Percentiles rank a stretch among this genome's conserved stretches.
These are phyloP conservation scores for Chaetoscypha palmicola DNA, from an alignment of 2,329 filamentous ascomycete species.

Conservation along the genomic window DNA sequence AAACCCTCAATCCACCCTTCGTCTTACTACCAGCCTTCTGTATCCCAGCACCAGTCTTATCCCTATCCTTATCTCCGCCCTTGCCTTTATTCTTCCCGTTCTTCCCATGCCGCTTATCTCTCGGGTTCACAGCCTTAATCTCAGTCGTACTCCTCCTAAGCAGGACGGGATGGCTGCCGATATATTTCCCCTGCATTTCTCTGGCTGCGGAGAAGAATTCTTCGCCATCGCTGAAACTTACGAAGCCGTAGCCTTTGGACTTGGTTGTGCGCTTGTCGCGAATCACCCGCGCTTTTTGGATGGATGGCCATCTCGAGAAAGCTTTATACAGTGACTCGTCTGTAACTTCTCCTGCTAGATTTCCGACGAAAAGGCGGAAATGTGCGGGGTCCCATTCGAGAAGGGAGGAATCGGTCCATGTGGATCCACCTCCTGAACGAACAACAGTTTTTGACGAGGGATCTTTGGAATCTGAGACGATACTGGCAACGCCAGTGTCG, in stretches of 20 bases:
- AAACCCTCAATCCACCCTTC: constrained; percentile 55
- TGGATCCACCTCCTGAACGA: constrained; percentile 82
- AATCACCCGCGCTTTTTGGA: constrained; percentile 88
- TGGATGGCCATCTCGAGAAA: constrained; percentile 78
- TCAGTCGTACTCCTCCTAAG: constrained; percentile 87
- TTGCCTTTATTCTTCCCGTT: constrained; percentile 31
- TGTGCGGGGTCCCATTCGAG: constrained; percentile 96
- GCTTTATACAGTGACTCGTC: constrained; percentile 94
- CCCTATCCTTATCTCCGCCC: constrained; percentile 32
- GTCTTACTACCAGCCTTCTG: constrained; percentile 59
- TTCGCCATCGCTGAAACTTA: constrained; percentile 90
- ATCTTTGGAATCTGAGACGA: constrained; percentile 36
- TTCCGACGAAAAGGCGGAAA: constrained; percentile 91
- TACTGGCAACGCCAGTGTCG: constrained; percentile 38
- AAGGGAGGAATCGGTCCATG: constrained; percentile 81
- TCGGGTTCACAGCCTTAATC: constrained; percentile 68
- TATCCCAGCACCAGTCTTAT: constrained; percentile 42
- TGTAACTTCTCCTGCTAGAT: constrained; percentile 93
- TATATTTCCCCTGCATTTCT: constrained; percentile 99
- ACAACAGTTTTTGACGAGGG: constrained; percentile 78
- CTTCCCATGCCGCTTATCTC: constrained; percentile 49
- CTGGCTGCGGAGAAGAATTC: constrained; percentile 94
- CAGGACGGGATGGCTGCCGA: constrained; percentile 88
- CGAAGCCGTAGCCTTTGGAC: constrained; percentile 93
- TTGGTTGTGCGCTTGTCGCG: constrained; percentile 95